Evolutionary conservation across 768 basidiomycete species (phyloP), one percentile per base, ranked within the genome.

Genomic region (Lactarius indigo): DNA sequence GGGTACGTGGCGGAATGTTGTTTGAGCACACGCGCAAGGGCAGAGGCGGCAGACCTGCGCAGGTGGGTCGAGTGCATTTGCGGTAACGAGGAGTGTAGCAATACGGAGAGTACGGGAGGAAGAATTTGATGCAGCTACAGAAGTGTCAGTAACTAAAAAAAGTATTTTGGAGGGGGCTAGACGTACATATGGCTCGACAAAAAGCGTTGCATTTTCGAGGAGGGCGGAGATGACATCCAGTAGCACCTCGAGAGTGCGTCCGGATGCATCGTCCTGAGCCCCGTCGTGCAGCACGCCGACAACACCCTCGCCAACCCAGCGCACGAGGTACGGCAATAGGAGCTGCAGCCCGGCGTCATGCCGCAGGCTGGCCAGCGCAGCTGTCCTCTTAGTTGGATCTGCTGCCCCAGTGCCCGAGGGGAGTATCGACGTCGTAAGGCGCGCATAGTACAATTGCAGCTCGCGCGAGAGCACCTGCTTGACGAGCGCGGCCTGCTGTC

Each of bases 131-230:
- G 97, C 5, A 98, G 83, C 95, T 98, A 70, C 41, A 41, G 33
- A 37, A 56, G 31, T 37, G 26, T 20, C 30, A n/a, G 17, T n/a
- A 41, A 47, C 18, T 2, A 26, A 9, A 37, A 26, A 6, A 8
- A 47, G 26, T n/a, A 5, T 54, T 31, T 41, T n/a, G 52, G 15
- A 9, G 42, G 26, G 31, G 13, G 54, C n/a, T 10, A 28, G 33
- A 83, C 92, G 74, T 73, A 97, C 95, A 74, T 97, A 98, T 54
- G 96, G 97, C 76, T 99, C 97, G 28, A 98, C 87, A 74, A 98
- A 98, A 6, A 99, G 80, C 0, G 91, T 90, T 35, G 83, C 80
- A 76, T 98, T 99, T 63, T 91, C 90, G 58, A 97, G 78, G 17
- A 98, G 81, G 2, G 94, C 92, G 65, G 88, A 83, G 52, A 94